Evolutionary conservation across 805 yeast genomes (phyloP).

Genomic region (Pichia pseudocactophila): DNA sequence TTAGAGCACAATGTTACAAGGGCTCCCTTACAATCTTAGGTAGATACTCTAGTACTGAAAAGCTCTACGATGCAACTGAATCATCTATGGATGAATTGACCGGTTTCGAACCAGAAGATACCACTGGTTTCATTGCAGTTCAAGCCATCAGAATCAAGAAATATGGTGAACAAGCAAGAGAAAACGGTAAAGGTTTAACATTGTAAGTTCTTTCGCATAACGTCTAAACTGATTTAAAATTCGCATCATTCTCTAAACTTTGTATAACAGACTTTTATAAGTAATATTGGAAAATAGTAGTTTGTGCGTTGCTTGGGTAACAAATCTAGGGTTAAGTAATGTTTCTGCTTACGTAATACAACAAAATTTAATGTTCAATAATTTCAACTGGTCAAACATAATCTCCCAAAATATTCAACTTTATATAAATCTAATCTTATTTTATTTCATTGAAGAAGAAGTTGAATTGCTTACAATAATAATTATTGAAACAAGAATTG

Average conservation of each 20-base stretch:
- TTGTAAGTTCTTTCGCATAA: constrained; percentile 25
- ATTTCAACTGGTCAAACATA: no score
- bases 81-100: constrained; percentile 99
- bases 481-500: no score
- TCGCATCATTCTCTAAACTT: not conserved
- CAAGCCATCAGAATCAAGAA: constrained; percentile 98
- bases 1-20: constrained; percentile 89
- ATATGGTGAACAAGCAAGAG: constrained; percentile 92
- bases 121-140: constrained; percentile 94
- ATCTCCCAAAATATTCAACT: no score
- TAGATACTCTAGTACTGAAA: constrained; percentile 92
- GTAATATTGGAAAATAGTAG: not conserved
- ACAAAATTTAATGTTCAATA: no score
- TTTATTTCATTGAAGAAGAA: no score
- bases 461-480: no score
- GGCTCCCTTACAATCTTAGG: constrained; percentile 81
- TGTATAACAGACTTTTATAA: not conserved
- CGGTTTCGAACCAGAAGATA: constrained; percentile 94
- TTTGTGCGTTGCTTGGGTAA: no score
- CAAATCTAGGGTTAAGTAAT: no score
- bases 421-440: no score
- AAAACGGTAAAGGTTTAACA: constrained; percentile 49
- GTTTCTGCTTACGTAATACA: no score
- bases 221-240: not conserved
- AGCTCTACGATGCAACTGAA: constrained; percentile 94